Base-by-base conservation (phyloP, 202 grass and related monocot genomes). In the Musa balbisiana region DNA sequence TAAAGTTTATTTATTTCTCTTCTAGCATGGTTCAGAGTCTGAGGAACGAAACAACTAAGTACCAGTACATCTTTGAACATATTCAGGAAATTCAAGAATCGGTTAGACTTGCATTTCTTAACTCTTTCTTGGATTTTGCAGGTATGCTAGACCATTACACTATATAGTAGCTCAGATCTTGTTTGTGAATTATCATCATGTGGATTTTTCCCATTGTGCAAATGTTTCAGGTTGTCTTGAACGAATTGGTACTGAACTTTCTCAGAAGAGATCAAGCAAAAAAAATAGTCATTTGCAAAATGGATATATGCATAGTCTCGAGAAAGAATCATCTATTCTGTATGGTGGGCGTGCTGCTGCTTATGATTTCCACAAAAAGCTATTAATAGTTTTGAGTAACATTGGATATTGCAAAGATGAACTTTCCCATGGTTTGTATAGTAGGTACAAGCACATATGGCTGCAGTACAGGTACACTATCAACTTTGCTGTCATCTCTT, bases 41-140 rank as follows among this genome's bases (percentile, higher is more conserved):
- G 80, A 95, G 84, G 83, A 99, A 72, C 26, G 91, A 95, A 80
- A 84, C 87, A 76, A 90, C 83, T 10, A 99, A 95, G 87, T 87
- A 80, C 20, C 88, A 79, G 27, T 83, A 88, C 78, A 85, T 92
- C 76, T 86, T 87, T 73, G 91, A 92, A 80, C 91, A 87, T 69
- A 85, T 99, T 81, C 91, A 90, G 66, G 95, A 99, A 90, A 99
- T 99, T 80, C 86, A 95, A 52, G 95, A 99, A 81, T 99, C 95
- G 64, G 87, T 99, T 77, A 89, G 95, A 79, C 95, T 99, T 85
- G 89, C 89, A 87, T 95, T 99, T 87, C 89, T 99, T 53, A 99
- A 90, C 80, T 92, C 87, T 62, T 95, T 99, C 84, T 78, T 89
- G 67, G 95, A 99, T 83, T 95, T 99, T 92, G 95, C 91, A 2